phyloP scores from a whole-genome alignment of 2,329 filamentous ascomycete genomes.

The Penicillium sp. region DNA sequence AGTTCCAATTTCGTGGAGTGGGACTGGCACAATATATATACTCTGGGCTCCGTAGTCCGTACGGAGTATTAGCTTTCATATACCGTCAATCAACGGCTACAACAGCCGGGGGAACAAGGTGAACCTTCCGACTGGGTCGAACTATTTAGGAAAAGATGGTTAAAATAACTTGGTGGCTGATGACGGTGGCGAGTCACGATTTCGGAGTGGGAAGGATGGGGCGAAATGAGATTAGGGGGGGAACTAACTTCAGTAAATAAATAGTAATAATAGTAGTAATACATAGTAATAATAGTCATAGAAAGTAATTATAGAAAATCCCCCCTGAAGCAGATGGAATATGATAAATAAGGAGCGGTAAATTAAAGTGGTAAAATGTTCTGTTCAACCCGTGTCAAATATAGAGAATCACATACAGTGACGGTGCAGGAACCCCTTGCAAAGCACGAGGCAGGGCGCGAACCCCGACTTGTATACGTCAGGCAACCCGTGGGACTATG shows the following conservation, averaged over 20 bases:
- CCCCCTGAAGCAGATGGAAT: slow-evolving; percentile 1
- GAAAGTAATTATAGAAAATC: neutral
- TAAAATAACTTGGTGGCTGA: neutral
- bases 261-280: neutral
- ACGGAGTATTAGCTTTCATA: slow-evolving; percentile 8
- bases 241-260: neutral
- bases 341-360: neutral
- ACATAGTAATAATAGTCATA: neutral
- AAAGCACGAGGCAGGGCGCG: slow-evolving; percentile 18
- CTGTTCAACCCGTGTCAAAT: neutral
- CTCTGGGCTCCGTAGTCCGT: too few relatives aligned
- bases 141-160: slow-evolving; percentile 5
- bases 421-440: neutral
- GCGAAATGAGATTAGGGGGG: neutral
- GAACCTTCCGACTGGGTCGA: slow-evolving; percentile 12
- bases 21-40: slow-evolving; percentile 9
- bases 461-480: slow-evolving; percentile 8
- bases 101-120: slow-evolving; percentile 9
- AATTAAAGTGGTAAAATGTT: neutral
- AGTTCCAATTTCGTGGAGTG: slow-evolving; percentile 18
- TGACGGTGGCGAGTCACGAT: neutral
- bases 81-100: slow-evolving; percentile 11
- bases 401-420: neutral
- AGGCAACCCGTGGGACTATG: slow-evolving; percentile 9
- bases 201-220: neutral